Conservation (phyloP, 2,329 filamentous ascomycete species). For the Aspergillus novofumigatus region DNA sequence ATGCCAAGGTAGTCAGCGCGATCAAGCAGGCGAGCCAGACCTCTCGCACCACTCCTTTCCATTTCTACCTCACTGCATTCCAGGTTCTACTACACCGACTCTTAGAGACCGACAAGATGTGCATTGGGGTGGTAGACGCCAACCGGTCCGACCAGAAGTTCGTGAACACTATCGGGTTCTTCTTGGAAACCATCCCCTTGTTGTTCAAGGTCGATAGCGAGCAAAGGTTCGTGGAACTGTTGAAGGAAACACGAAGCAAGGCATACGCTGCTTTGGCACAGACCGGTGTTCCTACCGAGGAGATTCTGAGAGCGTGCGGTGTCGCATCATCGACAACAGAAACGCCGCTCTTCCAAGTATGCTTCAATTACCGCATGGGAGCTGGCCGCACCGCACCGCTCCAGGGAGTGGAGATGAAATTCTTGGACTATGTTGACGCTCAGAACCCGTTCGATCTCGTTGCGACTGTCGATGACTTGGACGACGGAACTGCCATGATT, state of each 20-base stretch:
- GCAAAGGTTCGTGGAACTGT: constrained; percentile 15
- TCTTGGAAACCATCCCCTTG: constrained; percentile 40
- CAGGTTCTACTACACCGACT: constrained; percentile 26
- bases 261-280: constrained; percentile 20
- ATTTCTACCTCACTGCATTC: constrained; percentile 36
- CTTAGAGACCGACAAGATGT: constrained; percentile 27
- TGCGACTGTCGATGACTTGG: constrained; percentile 1
- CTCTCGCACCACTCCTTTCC: constrained; percentile 21
- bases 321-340: constrained; percentile 19
- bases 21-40: constrained; percentile 13
- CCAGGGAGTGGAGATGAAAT: constrained; percentile 6
- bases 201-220: constrained; percentile 16
- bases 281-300: constrained; percentile 29
- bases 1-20: constrained; percentile 3
- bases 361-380: constrained; percentile 28
- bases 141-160: constrained; percentile 26
- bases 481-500: constrained; percentile 5
- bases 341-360: constrained; percentile 35
- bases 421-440: constrained; percentile 58
- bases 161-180: constrained; percentile 32
- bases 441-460: constrained; percentile 80
- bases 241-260: constrained; percentile 14
- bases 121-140: constrained; percentile 42
- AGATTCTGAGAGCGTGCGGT: constrained; percentile 28
- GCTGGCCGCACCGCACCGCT: not conserved